Evolutionary conservation across 176 grass and related monocot genomes (phyloP), one percentile per base, ranked within the genome.

Genomic region (Alloteropsis semialata): DNA sequence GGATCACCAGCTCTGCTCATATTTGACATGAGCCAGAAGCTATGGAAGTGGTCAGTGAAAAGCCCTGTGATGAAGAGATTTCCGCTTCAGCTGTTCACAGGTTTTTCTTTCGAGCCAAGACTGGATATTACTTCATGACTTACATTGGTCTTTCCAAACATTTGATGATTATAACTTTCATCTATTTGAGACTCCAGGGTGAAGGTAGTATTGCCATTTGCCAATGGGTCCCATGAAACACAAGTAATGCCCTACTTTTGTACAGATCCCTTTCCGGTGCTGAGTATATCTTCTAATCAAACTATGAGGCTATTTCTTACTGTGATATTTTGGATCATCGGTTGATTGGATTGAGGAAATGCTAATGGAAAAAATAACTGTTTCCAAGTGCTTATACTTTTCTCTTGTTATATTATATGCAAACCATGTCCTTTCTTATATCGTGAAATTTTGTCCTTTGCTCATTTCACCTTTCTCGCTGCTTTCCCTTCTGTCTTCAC

Each of bases 21-120:
- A 22, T 96, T 86, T 66, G 83, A 96, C 76, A 58, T 89, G 66
- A 86, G 65, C 51, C 83, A 92, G 41, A 96, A 91, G 56, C 63
- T 87, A 39, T 96, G 93, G 93, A 96, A 66, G 69, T 92, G 93
- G 93, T 87, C 93, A 28, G 60, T 72, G 33, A 96, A 91, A 72
- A 92, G 93, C 84, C 93, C 93, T 28, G 84, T 89, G 17, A 84
- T 78, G 17, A 96, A 96, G 88, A 90, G 88, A 59, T 96, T 92
- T 69, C 90, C 93, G 1, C 83, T 96, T 39, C 93, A 96, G 86
- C 88, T 96, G 80, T 96, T 92, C 72, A 96, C 76, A 45, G 93
- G 93, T 46, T 92, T 96, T 75, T 92, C 88, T 56, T 96, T 96
- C 27, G 86, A 96, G 53, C 88, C 93, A 60, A 89, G 93, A 49